These are phyloP conservation scores for Haemoproteus tartakovskyi DNA, from an alignment of 169 alveolate species.

Conservation along the genomic window DNA sequence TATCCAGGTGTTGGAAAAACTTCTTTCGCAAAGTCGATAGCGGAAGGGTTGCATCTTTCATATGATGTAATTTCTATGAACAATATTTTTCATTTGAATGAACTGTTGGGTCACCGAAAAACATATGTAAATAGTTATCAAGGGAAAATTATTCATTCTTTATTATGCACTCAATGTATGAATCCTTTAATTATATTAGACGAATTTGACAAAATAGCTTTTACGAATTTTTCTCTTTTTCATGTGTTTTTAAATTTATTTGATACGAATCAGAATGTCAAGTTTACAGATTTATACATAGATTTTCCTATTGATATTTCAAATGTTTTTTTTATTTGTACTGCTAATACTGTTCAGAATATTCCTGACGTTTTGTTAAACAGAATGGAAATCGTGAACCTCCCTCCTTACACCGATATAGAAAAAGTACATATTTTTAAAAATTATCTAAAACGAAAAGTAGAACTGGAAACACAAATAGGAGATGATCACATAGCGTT, in stretches of 20 bases:
- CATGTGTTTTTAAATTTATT: slow-evolving; percentile 89
- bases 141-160: slow-evolving; percentile 87
- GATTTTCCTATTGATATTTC: slow-evolving; percentile 87
- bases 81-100: slow-evolving; percentile 92
- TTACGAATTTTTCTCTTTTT: slow-evolving; percentile 80
- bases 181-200: slow-evolving; percentile 89
- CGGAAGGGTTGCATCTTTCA: slow-evolving; percentile 87
- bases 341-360: slow-evolving; percentile 91
- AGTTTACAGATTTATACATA: slow-evolving; percentile 73
- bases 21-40: slow-evolving; percentile 89
- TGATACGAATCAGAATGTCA: slow-evolving; percentile 88
- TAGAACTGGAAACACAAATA: slow-evolving; percentile 79
- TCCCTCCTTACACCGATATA: slow-evolving; percentile 86
- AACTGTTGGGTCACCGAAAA: slow-evolving; percentile 92
- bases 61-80: slow-evolving; percentile 86
- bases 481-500: slow-evolving; percentile 68
- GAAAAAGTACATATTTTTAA: slow-evolving; percentile 88
- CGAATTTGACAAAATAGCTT: slow-evolving; percentile 90
- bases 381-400: slow-evolving; percentile 91
- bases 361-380: slow-evolving; percentile 90
- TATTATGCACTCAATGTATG: slow-evolving; percentile 80
- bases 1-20: slow-evolving; percentile 98
- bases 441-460: slow-evolving; percentile 83
- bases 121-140: slow-evolving; percentile 96
- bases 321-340: slow-evolving; percentile 89